Evolutionary conservation across 345 rosid genomes (phyloP).

Genomic region (Lepidium sativum): DNA sequence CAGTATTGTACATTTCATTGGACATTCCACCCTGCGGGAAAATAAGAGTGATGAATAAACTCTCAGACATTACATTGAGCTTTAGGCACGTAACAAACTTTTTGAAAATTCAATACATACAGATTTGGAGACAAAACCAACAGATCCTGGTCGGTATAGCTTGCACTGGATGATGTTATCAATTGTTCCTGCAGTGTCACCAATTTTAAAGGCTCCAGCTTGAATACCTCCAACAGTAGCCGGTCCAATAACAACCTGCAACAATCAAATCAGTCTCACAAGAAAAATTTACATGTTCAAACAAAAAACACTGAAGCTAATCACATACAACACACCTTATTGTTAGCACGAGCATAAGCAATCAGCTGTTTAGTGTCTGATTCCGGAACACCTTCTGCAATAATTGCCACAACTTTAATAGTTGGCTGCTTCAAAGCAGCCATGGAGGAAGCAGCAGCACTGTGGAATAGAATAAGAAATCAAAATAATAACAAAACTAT

Average conservation of each 20-base stretch:
- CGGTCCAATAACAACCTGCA: constrained; percentile 85
- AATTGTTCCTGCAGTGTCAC: constrained; percentile 99
- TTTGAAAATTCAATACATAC: constrained; percentile 37
- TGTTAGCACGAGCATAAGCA: constrained; percentile 79
- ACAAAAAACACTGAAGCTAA: neutral
- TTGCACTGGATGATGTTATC: constrained; percentile 90
- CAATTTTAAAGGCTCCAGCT: constrained; percentile 94
- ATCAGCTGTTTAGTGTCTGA: constrained; percentile 75
- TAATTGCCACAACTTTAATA: constrained; percentile 78
- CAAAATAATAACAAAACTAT: neutral
- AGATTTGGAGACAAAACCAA: constrained; percentile 98
- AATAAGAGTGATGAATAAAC: neutral
- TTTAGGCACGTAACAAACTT: neutral
- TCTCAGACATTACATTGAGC: neutral
- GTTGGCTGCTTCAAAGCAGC: constrained; percentile 91
- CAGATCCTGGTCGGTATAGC: constrained; percentile 95
- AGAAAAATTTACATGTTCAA: neutral
- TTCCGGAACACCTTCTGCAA: constrained; percentile 94
- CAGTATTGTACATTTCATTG: constrained; percentile 84
- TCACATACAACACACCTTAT: constrained; percentile 41
- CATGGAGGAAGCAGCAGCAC: constrained; percentile 86
- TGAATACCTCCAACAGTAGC: constrained; percentile 96
- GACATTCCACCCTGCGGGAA: constrained; percentile 90
- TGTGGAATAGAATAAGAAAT: neutral
- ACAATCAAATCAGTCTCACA: neutral